Conservation (phyloP, 2,329 filamentous ascomycete species). For the Zalaria sp. region DNA sequence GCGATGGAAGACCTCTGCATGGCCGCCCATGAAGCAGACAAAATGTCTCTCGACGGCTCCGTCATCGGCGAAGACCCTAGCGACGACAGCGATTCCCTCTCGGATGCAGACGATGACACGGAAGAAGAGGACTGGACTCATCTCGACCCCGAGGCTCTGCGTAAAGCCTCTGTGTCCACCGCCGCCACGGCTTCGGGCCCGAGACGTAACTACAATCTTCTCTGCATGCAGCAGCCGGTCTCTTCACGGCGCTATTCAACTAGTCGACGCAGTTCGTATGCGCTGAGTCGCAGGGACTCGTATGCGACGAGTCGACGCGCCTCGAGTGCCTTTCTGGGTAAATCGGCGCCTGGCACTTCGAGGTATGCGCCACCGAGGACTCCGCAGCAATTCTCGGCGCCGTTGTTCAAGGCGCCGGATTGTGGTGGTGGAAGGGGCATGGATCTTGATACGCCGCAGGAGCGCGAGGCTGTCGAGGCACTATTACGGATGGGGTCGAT, state of each 20-base stretch:
- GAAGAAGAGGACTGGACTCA: slow-evolving; percentile 95
- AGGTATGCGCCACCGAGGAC: too few species aligned
- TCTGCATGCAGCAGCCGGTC: slow-evolving; percentile 6
- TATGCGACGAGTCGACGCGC: too few species aligned
- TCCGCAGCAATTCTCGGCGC: too few species aligned
- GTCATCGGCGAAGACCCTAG: slow-evolving; percentile 59
- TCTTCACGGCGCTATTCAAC: slow-evolving; percentile 1
- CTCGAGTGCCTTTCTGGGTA: too few species aligned
- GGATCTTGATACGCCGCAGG: slow-evolving; percentile 44
- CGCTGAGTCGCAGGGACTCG: too few species aligned
- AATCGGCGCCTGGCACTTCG: too few species aligned
- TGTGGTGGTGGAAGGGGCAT: neutral
- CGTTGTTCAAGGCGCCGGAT: too few species aligned
- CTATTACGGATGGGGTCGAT: slow-evolving; percentile 65
- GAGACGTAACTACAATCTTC: slow-evolving; percentile 8
- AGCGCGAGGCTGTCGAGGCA: slow-evolving; percentile 70
- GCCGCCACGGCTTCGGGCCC: slow-evolving; percentile 8
- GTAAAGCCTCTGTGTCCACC: slow-evolving; percentile 40
- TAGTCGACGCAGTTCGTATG: too few species aligned
- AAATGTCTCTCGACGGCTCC: slow-evolving; percentile 80
- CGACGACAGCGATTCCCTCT: slow-evolving; percentile 50
- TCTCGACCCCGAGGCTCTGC: slow-evolving; percentile 72
- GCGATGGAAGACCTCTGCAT: slow-evolving; percentile 41
- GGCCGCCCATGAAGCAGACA: slow-evolving; percentile 77
- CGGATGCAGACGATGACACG: slow-evolving; percentile 49